These are phyloP conservation scores for Balansia obtecta DNA, from an alignment of 2,329 filamentous ascomycete species.

Conservation along the genomic window DNA sequence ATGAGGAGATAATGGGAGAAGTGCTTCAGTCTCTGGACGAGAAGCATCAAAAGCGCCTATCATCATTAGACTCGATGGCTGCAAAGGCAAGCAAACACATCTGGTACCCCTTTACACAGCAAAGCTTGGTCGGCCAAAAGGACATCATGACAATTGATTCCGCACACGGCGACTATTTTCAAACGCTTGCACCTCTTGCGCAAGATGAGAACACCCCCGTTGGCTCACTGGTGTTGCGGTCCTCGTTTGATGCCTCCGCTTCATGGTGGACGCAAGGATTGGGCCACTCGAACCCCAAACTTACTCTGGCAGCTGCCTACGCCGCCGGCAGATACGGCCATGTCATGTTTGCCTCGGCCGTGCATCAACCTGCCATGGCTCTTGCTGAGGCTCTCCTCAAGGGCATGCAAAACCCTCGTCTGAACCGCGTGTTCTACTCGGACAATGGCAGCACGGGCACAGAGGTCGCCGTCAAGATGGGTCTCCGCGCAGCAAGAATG, in stretches of 20 bases:
- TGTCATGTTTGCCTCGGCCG: conserved; percentile 72
- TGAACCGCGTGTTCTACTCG: conserved; percentile 66
- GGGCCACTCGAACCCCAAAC: conserved; percentile 61
- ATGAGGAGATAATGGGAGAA: conserved; percentile 24
- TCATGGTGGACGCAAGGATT: conserved; percentile 90
- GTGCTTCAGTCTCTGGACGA: conserved; percentile 39
- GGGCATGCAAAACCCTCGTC: conserved; percentile 47
- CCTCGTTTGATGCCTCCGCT: conserved; percentile 72
- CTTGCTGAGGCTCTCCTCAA: conserved; percentile 54
- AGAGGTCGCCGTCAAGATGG: conserved; percentile 82
- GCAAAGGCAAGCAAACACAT: conserved; percentile 49
- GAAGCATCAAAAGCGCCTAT: conserved; percentile 43
- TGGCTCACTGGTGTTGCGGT: conserved; percentile 15
- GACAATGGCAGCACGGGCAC: conserved; percentile 76
- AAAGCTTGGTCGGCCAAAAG: conserved; percentile 46
- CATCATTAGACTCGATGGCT: conserved; percentile 48
- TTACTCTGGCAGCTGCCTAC: conserved; percentile 66
- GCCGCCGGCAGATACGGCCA: conserved; percentile 77
- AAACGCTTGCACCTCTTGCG: conserved; percentile 29
- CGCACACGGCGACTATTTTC: conserved; percentile 67
- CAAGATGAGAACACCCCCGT: neutral
- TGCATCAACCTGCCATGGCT: conserved; percentile 65
- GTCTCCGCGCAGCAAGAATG: conserved; percentile 51
- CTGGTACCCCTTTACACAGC: conserved; percentile 85
- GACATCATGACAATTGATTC: conserved; percentile 69